Evolutionary conservation across 345 rosid genomes (phyloP).

Genomic region (Syzygium aromaticum): DNA sequence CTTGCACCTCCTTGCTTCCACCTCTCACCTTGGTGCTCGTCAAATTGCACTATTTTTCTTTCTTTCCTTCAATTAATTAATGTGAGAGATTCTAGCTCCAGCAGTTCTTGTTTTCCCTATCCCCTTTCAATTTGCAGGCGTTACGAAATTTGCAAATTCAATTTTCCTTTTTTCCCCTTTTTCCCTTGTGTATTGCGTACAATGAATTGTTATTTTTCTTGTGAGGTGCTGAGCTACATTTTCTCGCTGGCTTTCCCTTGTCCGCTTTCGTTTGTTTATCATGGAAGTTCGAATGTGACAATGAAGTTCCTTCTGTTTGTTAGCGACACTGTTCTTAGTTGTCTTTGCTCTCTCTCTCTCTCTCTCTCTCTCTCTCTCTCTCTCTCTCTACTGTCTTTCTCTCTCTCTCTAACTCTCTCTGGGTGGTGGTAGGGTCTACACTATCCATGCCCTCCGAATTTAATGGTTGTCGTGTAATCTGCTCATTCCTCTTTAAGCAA

Average conservation of each 20-base stretch:
- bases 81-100: not conserved
- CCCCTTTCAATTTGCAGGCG: not conserved
- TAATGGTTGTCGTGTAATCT: constrained; percentile 24
- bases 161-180: constrained; percentile 7
- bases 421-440: constrained; percentile 21
- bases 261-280: not conserved
- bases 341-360: not conserved
- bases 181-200: constrained; percentile 11
- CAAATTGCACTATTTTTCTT: not conserved
- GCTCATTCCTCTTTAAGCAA: constrained; percentile 36
- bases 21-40: not conserved
- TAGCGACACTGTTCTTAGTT: not conserved
- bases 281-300: constrained; percentile 1
- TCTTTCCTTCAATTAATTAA: not conserved
- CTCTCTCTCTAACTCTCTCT: not conserved
- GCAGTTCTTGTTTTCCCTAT: not conserved
- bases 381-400: not conserved
- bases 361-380: not conserved
- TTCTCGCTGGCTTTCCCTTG: not conserved
- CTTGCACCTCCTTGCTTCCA: not conserved
- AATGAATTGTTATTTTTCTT: constrained; percentile 6
- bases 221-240: not conserved
- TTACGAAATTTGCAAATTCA: not conserved
- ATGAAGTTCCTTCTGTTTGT: constrained; percentile 12
- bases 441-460: constrained; percentile 28